Percentiles rank a stretch among this genome's conserved stretches.
phyloP scores from a whole-genome alignment of 306 rosid genomes.

The Prunus mira region DNA sequence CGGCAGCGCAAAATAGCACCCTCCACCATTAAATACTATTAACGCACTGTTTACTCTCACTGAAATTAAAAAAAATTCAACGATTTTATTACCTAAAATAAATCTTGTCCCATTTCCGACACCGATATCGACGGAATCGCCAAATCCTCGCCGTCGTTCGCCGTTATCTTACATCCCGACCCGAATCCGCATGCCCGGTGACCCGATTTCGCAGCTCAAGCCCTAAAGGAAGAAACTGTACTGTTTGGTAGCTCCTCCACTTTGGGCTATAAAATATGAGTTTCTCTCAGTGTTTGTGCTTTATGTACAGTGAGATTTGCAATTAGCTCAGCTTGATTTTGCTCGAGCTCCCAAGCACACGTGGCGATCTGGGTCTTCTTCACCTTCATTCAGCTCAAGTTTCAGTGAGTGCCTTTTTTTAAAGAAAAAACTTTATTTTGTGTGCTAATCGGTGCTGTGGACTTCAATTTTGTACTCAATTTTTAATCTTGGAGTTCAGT shows the following conservation, averaged over 20 bases:
- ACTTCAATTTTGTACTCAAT: slow-evolving; percentile 10
- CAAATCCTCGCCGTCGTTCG: slow-evolving; percentile 45
- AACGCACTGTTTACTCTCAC: slow-evolving; percentile 39
- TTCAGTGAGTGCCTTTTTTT: slow-evolving; percentile 51
- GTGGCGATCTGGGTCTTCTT: slow-evolving; percentile 83
- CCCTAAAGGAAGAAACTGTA: slow-evolving; percentile 20
- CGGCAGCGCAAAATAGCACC: slow-evolving; percentile 27
- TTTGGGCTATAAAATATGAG: slow-evolving; percentile 29
- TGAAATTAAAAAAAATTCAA: slow-evolving; percentile 15
- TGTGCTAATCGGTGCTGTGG: slow-evolving; percentile 12
- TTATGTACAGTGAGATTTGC: slow-evolving; percentile 50
- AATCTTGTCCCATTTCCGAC: slow-evolving; percentile 33
- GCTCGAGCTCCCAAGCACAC: slow-evolving; percentile 62
- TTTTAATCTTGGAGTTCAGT: slow-evolving; percentile 9
- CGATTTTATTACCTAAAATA: slow-evolving; percentile 28
- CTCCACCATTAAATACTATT: slow-evolving; percentile 34
- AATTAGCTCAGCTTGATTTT: slow-evolving; percentile 43
- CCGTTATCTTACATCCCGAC: slow-evolving; percentile 29
- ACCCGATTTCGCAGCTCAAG: slow-evolving; percentile 14
- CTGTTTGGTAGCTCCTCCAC: slow-evolving; percentile 12
- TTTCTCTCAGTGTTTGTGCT: slow-evolving; percentile 39
- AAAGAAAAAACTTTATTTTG: background rate
- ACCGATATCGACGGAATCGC: slow-evolving; percentile 45
- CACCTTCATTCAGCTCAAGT: slow-evolving; percentile 49
- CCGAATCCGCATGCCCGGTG: slow-evolving; percentile 23